phyloP scores from a whole-genome alignment of 179 eudicot species.

The Spinacia oleracea region DNA sequence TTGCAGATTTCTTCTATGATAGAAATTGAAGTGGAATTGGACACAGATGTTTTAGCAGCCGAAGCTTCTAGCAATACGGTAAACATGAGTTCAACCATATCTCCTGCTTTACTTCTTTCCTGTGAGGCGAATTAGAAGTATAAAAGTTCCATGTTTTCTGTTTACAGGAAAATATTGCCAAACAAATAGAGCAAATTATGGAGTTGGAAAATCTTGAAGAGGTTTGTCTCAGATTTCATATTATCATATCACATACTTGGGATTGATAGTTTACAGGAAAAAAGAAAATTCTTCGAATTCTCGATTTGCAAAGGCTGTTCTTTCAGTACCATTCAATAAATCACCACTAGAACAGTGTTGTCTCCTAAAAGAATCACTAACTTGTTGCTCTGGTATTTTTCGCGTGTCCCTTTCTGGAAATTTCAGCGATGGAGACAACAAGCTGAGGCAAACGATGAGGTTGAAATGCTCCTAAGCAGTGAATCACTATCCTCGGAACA shows the following conservation, averaged over 20 bases:
- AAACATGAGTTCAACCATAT: constrained; percentile 18
- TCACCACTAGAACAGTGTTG: not conserved
- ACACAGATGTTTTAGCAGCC: constrained; percentile 90
- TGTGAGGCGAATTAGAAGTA: not conserved
- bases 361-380: not conserved
- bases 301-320: not conserved
- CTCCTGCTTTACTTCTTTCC: constrained; percentile 1
- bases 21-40: constrained; percentile 98
- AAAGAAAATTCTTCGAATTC: no score
- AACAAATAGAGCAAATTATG: constrained; percentile 88
- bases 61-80: constrained; percentile 85
- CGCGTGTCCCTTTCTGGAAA: not conserved
- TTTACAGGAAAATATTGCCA: constrained; percentile 77
- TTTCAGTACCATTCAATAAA: not conserved
- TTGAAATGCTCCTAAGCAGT: constrained; percentile 76
- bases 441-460: constrained; percentile 94
- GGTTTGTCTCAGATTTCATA: constrained; percentile 43
- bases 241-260: not conserved
- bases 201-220: constrained; percentile 96
- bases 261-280: not conserved
- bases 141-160: not conserved
- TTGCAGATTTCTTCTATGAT: constrained; percentile 93
- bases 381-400: not conserved
- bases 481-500: constrained; percentile 52
- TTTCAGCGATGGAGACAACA: constrained; percentile 77